phyloP scores from a whole-genome alignment of 1,139 yeast species.

The Protomyces macrosporus region DNA sequence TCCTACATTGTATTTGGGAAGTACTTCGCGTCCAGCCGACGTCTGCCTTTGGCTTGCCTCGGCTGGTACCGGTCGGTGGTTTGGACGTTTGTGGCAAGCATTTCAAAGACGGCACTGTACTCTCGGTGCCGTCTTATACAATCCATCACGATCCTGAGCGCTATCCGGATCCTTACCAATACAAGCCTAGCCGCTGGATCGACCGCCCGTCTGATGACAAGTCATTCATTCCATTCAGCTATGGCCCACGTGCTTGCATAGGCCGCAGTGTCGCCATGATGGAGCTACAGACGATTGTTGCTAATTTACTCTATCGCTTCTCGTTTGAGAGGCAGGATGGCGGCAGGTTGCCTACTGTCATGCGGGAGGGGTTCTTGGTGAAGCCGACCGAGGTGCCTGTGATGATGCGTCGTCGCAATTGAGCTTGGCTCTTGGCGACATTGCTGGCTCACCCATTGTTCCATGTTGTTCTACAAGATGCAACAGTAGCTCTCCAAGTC shows the following conservation, averaged over 20 bases:
- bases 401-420: conserved; percentile 8
- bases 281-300: conserved; percentile 18
- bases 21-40: conserved; percentile 12
- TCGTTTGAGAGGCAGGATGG: conserved; percentile 5
- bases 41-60: conserved; percentile 20
- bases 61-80: conserved; percentile 12
- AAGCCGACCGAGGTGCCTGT: conserved; percentile 16
- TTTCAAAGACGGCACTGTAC: conserved; percentile 12
- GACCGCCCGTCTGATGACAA: conserved; percentile 4
- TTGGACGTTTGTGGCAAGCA: conserved; percentile 12
- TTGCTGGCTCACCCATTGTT: no score
- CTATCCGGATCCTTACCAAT: conserved; percentile 50
- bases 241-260: conserved; percentile 24
- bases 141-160: conserved; percentile 51
- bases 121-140: conserved; percentile 41
- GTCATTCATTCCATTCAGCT: conserved; percentile 14
- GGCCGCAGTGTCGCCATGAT: conserved; percentile 25
- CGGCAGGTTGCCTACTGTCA: conserved; percentile 1
- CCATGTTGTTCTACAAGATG: no score
- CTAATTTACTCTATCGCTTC: conserved; percentile 20
- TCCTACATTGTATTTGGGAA: conserved; percentile 11
- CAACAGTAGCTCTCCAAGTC: neutral
- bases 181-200: conserved; percentile 60
- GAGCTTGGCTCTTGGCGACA: neutral
- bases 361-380: conserved; percentile 19